Conservation (phyloP, 306 rosid genomes). For the Glycine latifolia region DNA sequence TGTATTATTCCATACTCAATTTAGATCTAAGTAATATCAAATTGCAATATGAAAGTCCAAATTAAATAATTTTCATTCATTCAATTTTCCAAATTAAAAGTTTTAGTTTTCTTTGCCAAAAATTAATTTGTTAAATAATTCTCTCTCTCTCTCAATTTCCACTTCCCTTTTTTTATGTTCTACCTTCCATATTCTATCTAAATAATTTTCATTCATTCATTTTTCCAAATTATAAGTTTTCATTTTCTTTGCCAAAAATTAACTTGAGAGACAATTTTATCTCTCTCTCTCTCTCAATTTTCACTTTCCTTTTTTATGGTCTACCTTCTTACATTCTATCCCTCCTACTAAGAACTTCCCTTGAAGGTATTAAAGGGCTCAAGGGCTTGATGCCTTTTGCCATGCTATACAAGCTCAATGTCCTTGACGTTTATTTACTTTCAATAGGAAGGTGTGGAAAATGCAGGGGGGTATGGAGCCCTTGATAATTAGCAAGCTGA, state of each 20-base stretch:
- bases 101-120: slow-evolving; percentile 4
- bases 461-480: slow-evolving; percentile 1
- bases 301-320: no score
- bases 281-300: no score
- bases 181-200: neutral
- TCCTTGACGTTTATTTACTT: neutral
- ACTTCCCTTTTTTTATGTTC: neutral
- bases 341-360: neutral
- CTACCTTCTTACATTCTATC: neutral
- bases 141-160: slow-evolving; percentile 12
- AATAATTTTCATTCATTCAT: no score
- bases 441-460: neutral
- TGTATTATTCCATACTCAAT: neutral
- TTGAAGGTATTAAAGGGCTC: neutral
- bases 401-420: slow-evolving; percentile 10
- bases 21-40: slow-evolving; percentile 6
- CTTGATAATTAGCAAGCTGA: slow-evolving; percentile 44
- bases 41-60: slow-evolving; percentile 32
- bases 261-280: no score
- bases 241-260: no score
- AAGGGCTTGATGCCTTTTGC: slow-evolving; percentile 1
- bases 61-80: neutral
- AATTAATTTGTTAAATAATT: neutral
- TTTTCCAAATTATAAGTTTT: no score
- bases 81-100: neutral